Evolutionary conservation across 192 early-diverging fungal genomes (phyloP).

Genomic region (Paraglomus brasilianum): DNA sequence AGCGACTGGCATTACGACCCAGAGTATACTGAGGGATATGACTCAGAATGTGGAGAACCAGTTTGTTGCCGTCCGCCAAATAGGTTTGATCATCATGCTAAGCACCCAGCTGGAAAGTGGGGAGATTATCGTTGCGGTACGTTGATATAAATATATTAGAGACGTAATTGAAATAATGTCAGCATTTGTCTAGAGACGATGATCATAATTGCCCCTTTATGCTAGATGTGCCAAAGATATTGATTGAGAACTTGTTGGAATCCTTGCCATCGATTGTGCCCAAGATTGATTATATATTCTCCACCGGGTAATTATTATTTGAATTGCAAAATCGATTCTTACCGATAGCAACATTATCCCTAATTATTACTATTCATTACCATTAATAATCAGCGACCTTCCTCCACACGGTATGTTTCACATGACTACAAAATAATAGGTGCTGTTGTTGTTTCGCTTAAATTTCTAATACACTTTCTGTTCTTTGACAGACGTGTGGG

Average conservation of each 20-base stretch:
- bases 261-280: slow-evolving; percentile 26
- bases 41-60: slow-evolving; percentile 28
- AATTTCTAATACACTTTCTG: neutral
- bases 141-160: too few relatives aligned
- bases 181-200: neutral
- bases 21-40: slow-evolving; percentile 29
- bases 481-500: slow-evolving; percentile 22
- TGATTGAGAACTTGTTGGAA: slow-evolving; percentile 24
- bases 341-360: too few relatives aligned
- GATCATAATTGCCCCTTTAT: neutral
- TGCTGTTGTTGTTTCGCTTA: too few relatives aligned
- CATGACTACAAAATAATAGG: too few relatives aligned
- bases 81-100: slow-evolving; percentile 5
- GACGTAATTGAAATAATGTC: neutral
- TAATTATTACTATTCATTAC: neutral
- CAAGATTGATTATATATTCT: slow-evolving; percentile 12
- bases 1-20: slow-evolving; percentile 30
- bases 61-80: slow-evolving; percentile 26
- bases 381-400: neutral
- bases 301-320: slow-evolving; percentile 19
- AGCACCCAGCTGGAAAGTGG: slow-evolving; percentile 25
- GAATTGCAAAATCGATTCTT: too few relatives aligned
- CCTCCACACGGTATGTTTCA: slow-evolving; percentile 21
- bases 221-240: neutral
- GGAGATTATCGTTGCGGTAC: slow-evolving; percentile 25